Percentiles rank a stretch among this genome's conserved stretches.
Evolutionary conservation across 176 grass and related monocot species (phyloP).

Genomic region (sorghum (Sorghum bicolor)): Sorghum_bicolor_NCBIv3 NC_012878.2:6359001-6359500

Average conservation of each 20-base stretch:
- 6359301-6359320: conserved; percentile 6
- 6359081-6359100: conserved; percentile 55
- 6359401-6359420: neutral
- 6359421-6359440: neutral
- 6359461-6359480: neutral
- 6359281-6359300: conserved; percentile 6
- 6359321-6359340: neutral
- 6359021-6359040: conserved; percentile 25
- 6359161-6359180: conserved; percentile 34
- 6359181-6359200: conserved; percentile 32
- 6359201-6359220: conserved; percentile 24
- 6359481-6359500: neutral
- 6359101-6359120: conserved; percentile 54
- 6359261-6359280: conserved; percentile 16
- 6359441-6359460: neutral
- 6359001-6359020: conserved; percentile 42
- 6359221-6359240: conserved; percentile 35
- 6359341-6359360: neutral
- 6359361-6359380: neutral
- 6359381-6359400: neutral
- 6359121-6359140: conserved; percentile 46
- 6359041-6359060: conserved; percentile 44
- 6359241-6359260: conserved; percentile 19
- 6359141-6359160: conserved; percentile 40
- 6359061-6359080: conserved; percentile 47